Evolutionary conservation across 345 rosid genomes (phyloP), one percentile per base, ranked within the genome.

Genomic region (Melaleuca quinquenervia): DNA sequence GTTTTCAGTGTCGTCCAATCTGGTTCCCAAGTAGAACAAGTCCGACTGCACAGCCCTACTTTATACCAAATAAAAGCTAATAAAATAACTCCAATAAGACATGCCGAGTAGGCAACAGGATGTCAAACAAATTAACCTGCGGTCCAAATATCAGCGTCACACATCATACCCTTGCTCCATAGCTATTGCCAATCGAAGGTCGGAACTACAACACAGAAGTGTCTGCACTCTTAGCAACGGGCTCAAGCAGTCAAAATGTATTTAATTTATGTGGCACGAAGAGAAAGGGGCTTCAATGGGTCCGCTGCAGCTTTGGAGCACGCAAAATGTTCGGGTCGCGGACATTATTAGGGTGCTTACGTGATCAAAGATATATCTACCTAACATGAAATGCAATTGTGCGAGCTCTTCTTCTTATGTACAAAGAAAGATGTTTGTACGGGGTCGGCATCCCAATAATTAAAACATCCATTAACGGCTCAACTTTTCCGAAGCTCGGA

Each of bases 121-220:
- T 3, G 16, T 58, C 20, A 78, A 16, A 70, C 85, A 36, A 92
- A n/a, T n/a, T n/a, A n/a, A 96, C 99, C 99, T 88, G 95, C 53
- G 97, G 98, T 75, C 98, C 98, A 32, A 96, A 93, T 62, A 88
- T 75, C 85, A 97, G 89, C 92, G 98, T 85, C 91, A 94, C 52
- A 85, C 32, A 88, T 88, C 91, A 50, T 93, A 97, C 93, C 96
- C 99, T 86, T 96, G 95, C 87, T 97, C 98, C 89, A 97, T 89
- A 84, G 98, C 99, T 89, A 97, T 97, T 82, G 99, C 98, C 58
- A 94, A 90, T 92, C 95, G 98, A 83, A 97, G 93, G 92, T 97
- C 99, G 85, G 98, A 89, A 87, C 99, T 97, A 93, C 90, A 83
- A 92, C 84, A 86, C 44, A 60, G n/a, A 84, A 6, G 60, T 56